These are phyloP conservation scores for Fraxinus excelsior DNA, from an alignment of 257 asterid genomes.

Conservation along the genomic window DNA sequence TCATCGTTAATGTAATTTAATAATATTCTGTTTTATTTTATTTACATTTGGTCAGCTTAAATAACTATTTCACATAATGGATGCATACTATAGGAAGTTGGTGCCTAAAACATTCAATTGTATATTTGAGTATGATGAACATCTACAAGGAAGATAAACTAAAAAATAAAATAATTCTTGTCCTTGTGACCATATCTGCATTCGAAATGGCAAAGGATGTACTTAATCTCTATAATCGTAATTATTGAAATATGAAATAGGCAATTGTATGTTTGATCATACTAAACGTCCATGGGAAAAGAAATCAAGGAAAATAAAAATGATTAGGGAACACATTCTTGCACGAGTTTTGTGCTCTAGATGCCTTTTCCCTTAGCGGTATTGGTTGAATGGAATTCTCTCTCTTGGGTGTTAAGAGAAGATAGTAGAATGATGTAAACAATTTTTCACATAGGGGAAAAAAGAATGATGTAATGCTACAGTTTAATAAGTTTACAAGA, in stretches of 20 bases:
- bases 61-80: background rate
- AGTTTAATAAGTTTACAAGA: background rate
- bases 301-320: slow-evolving; percentile 5
- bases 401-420: slow-evolving; percentile 8
- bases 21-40: background rate
- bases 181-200: slow-evolving; percentile 6
- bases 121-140: background rate
- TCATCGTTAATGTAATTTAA: background rate
- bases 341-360: slow-evolving; percentile 1
- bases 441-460: background rate
- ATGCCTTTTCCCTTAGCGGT: background rate
- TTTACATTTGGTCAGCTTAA: background rate
- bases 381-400: background rate
- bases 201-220: slow-evolving; percentile 14
- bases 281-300: background rate
- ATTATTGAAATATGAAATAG: background rate
- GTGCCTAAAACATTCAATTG: background rate
- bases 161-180: background rate
- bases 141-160: background rate
- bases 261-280: slow-evolving; percentile 16
- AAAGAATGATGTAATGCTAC: background rate
- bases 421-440: background rate
- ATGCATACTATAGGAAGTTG: background rate
- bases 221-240: background rate
- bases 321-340: background rate